phyloP scores from a whole-genome alignment of 2,329 filamentous ascomycete genomes.

The Fusarium pseudocircinatum region DNA sequence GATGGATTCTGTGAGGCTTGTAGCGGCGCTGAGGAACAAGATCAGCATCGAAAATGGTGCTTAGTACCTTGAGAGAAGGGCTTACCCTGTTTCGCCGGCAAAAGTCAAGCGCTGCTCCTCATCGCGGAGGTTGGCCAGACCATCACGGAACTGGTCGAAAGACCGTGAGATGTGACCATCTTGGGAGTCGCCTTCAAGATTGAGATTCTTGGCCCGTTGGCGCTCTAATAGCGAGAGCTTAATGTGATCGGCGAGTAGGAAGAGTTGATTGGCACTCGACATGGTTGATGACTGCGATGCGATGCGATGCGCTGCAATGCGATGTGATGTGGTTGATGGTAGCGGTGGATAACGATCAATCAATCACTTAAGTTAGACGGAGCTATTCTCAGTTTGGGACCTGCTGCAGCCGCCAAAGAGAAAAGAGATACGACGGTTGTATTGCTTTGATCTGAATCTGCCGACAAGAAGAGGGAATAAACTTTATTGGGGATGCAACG shows the following conservation, averaged over 20 bases:
- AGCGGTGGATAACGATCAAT: not conserved
- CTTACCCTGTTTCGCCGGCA: conserved; percentile 70
- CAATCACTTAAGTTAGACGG: not conserved
- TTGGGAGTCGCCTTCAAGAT: conserved; percentile 81
- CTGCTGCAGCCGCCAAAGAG: not conserved
- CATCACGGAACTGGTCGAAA: conserved; percentile 84
- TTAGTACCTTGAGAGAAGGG: not conserved
- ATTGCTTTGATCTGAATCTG: not conserved
- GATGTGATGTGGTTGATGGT: not conserved
- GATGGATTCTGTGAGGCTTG: conserved; percentile 70
- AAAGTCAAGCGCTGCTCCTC: conserved; percentile 72
- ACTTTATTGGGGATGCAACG: not conserved
- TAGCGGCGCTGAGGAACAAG: conserved; percentile 53
- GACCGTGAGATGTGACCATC: conserved; percentile 91
- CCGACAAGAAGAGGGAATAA: not conserved
- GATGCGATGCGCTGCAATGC: not conserved
- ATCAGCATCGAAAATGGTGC: not conserved
- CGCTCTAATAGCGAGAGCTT: conserved; percentile 95
- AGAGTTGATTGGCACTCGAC: conserved; percentile 77
- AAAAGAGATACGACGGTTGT: not conserved
- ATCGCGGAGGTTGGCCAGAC: conserved; percentile 74
- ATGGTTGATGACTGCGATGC: conserved; percentile 35
- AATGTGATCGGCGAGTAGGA: conserved; percentile 94
- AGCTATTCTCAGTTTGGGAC: not conserved
- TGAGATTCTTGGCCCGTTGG: conserved; percentile 83